These are phyloP conservation scores for Ogataea degrootiae DNA, from an alignment of 805 yeast genomes.

Conservation along the genomic window DNA sequence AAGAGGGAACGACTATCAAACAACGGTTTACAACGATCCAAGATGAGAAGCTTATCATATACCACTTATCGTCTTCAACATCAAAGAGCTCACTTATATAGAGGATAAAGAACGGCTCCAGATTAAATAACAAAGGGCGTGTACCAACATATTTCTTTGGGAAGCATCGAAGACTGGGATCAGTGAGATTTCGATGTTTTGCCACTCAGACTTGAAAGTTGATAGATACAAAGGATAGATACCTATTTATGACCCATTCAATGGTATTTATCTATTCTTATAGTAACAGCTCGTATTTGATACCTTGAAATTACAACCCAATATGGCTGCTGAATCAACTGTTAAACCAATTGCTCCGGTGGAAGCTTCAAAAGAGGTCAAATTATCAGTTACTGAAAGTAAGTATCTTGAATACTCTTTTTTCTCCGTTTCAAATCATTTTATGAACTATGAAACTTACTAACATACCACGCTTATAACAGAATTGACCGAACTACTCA, in stretches of 20 bases:
- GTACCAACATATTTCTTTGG: too few species aligned
- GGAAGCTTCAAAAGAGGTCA: not conserved
- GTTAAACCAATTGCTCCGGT: not conserved
- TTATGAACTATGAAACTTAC: not conserved
- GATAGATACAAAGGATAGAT: too few species aligned
- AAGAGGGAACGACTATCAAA: not conserved
- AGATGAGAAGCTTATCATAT: too few species aligned
- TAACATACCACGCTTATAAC: constrained; percentile 2
- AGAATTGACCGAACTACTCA: constrained; percentile 17
- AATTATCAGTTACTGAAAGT: constrained; percentile 7
- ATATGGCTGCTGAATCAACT: not conserved
- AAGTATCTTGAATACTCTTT: constrained; percentile 3
- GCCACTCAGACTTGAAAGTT: too few species aligned
- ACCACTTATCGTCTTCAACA: too few species aligned
- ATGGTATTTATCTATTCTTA: not conserved
- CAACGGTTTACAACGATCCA: too few species aligned
- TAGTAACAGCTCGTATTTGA: not conserved
- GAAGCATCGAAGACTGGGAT: too few species aligned
- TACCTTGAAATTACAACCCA: not conserved
- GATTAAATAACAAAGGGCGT: too few species aligned
- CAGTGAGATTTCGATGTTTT: too few species aligned
- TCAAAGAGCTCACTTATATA: too few species aligned
- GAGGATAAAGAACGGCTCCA: too few species aligned
- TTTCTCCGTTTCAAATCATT: not conserved
- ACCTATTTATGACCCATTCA: too few species aligned